These are phyloP conservation scores for Syzygium jambos DNA, from an alignment of 345 rosid species.

Conservation along the genomic window DNA sequence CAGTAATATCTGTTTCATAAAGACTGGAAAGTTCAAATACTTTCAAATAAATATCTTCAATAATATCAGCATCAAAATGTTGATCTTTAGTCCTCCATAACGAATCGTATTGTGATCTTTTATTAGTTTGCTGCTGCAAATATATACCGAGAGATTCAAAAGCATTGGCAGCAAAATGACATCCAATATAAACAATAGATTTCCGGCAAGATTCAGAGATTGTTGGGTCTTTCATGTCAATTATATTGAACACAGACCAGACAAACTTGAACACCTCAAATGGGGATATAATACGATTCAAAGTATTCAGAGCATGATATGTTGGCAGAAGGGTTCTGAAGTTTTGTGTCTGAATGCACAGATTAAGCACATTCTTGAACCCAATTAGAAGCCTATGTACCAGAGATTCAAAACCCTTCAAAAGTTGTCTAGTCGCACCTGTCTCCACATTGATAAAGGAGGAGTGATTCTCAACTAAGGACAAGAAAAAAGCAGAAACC, in stretches of 20 bases:
- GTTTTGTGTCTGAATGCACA: constrained; percentile 36
- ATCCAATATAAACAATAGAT: constrained; percentile 37
- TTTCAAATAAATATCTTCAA: constrained; percentile 54
- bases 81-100: constrained; percentile 48
- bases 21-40: constrained; percentile 47
- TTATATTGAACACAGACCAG: constrained; percentile 42
- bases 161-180: constrained; percentile 58
- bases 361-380: constrained; percentile 33
- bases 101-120: constrained; percentile 28
- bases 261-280: constrained; percentile 54
- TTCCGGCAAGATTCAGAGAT: constrained; percentile 14
- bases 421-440: constrained; percentile 21
- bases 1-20: constrained; percentile 35
- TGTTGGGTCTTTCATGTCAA: constrained; percentile 16
- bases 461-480: constrained; percentile 17
- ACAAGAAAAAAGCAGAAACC: constrained; percentile 39
- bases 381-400: constrained; percentile 31
- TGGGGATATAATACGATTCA: constrained; percentile 58
- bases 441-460: constrained; percentile 11
- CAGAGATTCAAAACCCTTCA: constrained; percentile 34
- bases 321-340: constrained; percentile 37
- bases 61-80: constrained; percentile 30
- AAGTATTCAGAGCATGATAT: constrained; percentile 43
- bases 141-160: constrained; percentile 46
- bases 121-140: constrained; percentile 37